Evolutionary conservation across 768 basidiomycete genomes (phyloP), one percentile per base, ranked within the genome.

Genomic region (Tephrocybe sp.): DNA sequence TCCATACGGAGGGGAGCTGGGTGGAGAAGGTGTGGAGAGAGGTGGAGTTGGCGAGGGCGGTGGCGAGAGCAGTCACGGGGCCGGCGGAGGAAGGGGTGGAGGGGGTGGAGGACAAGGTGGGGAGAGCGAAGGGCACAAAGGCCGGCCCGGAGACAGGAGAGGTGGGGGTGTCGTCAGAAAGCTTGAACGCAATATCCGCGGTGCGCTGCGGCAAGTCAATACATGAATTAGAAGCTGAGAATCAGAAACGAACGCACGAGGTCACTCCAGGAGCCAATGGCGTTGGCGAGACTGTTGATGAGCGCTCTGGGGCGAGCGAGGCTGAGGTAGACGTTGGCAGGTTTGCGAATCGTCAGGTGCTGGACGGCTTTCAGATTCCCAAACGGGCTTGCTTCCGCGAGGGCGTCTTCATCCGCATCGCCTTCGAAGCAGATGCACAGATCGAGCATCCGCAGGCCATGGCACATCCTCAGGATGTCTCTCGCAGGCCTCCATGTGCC

Each of bases 1-100:
- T 83, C 85, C 84, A 86, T 0, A 84, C 68, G 3, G 76, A 72
- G 1, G 85, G 85, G 5, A 84, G 68, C 39, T 39, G 72, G 0
- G 84, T 79, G 50, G 73, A 68, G 46, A 86, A 71, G 2, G 69
- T 73, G 55, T 73, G 77, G 4, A 87, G 68, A 10, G 66, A 58
- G 1, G 66, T 71, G 0, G 73, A 68, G 9, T 73, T 64, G 17
- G 80, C 73, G 7, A 78, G 63, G 0, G 71, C 63, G 10, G 58
- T 53, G 17, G 71, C 68, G 36, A 68, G 64, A 7, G 56, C 53
- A 61, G 74, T 60, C 7, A 70, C 64, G 1, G 75, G 70, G 4
- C 70, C 68, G 42, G 38, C 24, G 11, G 59, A 52, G 5, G 64
- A 51, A 3, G 64, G 58, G 2, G 41, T 4, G 30, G 53, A 43